A percentile compares a stretch with the other conserved stretches of the same genome.
phyloP scores from a whole-genome alignment of 192 early-diverging fungal genomes.

The Backusella tarrabulga region DNA sequence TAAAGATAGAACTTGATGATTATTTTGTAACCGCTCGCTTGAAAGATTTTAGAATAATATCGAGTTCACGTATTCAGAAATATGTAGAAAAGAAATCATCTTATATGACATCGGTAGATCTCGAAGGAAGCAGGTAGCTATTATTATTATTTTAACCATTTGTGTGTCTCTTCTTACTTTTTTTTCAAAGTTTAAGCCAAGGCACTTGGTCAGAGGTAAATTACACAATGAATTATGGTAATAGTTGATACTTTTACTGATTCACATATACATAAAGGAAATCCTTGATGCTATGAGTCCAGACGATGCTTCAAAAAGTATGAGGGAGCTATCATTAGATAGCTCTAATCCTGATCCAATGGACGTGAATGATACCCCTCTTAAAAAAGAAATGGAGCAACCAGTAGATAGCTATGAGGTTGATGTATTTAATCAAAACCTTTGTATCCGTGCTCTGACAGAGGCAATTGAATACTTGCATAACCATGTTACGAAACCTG shows the following conservation, averaged over 20 bases:
- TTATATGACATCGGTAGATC: constrained; percentile 23
- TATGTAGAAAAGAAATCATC: neutral
- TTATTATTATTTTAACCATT: neutral
- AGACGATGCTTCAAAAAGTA: neutral
- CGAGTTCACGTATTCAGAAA: constrained; percentile 4
- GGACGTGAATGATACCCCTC: neutral
- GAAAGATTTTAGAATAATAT: constrained; percentile 17
- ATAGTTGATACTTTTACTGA: neutral
- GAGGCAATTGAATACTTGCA: constrained; percentile 55
- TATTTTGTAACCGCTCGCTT: constrained; percentile 17
- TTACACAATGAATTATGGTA: neutral
- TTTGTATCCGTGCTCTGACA: constrained; percentile 64
- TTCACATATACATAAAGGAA: neutral
- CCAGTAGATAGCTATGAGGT: constrained; percentile 37
- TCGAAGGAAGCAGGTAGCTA: constrained; percentile 24
- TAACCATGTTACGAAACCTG: constrained; percentile 36
- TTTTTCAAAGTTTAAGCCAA: neutral
- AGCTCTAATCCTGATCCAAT: neutral
- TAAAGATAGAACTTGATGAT: constrained; percentile 16
- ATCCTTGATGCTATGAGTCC: neutral
- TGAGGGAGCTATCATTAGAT: neutral
- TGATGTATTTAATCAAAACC: constrained; percentile 58
- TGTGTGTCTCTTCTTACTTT: neutral
- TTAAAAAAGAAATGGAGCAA: neutral
- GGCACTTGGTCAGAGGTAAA: constrained; percentile 9